These are phyloP conservation scores for Massariosphaeria phaeospora DNA, from an alignment of 495 filamentous ascomycete species.

Conservation along the genomic window DNA sequence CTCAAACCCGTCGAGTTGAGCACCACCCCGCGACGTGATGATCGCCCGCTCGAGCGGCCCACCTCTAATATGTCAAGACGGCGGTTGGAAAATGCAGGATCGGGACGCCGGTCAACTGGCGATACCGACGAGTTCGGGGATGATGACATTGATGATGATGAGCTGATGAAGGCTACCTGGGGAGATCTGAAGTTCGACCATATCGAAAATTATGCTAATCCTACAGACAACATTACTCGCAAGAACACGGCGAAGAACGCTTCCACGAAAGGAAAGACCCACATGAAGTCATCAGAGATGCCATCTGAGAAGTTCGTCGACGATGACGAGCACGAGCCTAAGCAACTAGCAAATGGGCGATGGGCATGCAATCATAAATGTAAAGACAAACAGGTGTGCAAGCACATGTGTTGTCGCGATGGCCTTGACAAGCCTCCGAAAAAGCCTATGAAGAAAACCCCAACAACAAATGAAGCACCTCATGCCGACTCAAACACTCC, in stretches of 20 bases:
- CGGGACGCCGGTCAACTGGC: neutral
- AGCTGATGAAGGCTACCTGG: slow-evolving; percentile 45
- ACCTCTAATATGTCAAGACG: slow-evolving; percentile 22
- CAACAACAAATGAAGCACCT: neutral
- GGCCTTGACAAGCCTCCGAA: slow-evolving; percentile 76
- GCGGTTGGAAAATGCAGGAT: slow-evolving; percentile 5
- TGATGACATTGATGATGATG: slow-evolving; percentile 53
- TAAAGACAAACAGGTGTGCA: slow-evolving; percentile 70
- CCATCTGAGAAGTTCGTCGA: slow-evolving; percentile 4
- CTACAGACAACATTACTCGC: slow-evolving; percentile 11
- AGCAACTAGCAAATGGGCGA: slow-evolving; percentile 70
- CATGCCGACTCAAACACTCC: slow-evolving; percentile 21
- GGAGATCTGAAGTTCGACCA: slow-evolving; percentile 43
- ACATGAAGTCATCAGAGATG: slow-evolving; percentile 17
- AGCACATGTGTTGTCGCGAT: slow-evolving; percentile 84
- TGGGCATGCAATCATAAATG: slow-evolving; percentile 86
- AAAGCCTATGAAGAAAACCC: slow-evolving; percentile 41
- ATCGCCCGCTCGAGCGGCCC: neutral
- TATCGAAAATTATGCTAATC: slow-evolving; percentile 46
- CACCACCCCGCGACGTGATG: too few species aligned
- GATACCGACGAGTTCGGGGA: slow-evolving; percentile 51
- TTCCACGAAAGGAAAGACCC: neutral
- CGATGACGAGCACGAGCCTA: slow-evolving; percentile 42
- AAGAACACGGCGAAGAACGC: slow-evolving; percentile 29
- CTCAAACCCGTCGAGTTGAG: slow-evolving; percentile 29